Percentiles rank a stretch among this genome's conserved stretches.
phyloP scores from a whole-genome alignment of 2,329 filamentous ascomycete genomes.

The Gaeumannomyces tritici region DNA sequence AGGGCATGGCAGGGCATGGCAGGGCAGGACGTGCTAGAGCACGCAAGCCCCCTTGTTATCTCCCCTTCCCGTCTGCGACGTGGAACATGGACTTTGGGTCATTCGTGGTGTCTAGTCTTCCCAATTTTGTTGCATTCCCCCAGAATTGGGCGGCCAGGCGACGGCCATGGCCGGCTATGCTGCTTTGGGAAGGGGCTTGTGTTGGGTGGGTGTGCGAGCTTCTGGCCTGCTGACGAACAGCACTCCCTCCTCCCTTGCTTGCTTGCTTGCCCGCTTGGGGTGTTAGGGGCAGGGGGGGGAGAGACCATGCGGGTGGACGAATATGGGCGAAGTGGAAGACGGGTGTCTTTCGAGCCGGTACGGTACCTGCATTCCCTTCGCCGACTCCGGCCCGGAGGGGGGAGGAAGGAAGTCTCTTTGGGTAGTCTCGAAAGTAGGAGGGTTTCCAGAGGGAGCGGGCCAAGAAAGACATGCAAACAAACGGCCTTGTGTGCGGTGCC shows the following conservation, averaged over 20 bases:
- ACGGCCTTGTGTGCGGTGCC: background rate
- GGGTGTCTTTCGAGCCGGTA: background rate
- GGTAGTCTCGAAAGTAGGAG: background rate
- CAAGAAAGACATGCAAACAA: background rate
- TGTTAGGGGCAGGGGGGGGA: background rate
- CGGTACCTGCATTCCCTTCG: background rate
- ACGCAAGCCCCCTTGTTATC: background rate
- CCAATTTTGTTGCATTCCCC: background rate
- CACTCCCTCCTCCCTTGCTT: background rate
- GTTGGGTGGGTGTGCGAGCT: background rate
- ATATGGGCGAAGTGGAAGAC: background rate
- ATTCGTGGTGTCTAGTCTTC: background rate
- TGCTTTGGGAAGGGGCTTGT: background rate
- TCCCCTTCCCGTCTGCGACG: background rate
- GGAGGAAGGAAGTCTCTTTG: background rate
- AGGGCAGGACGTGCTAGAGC: background rate
- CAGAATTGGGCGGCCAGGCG: background rate
- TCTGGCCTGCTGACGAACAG: background rate
- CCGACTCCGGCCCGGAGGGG: background rate
- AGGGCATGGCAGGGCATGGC: too few species aligned
- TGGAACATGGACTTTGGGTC: background rate
- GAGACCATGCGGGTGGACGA: background rate
- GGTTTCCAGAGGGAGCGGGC: background rate
- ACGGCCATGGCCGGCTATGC: background rate
- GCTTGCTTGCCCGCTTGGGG: background rate